phyloP scores from a whole-genome alignment of 2,329 filamentous ascomycete species.

The Cladophialophora immunda region DNA sequence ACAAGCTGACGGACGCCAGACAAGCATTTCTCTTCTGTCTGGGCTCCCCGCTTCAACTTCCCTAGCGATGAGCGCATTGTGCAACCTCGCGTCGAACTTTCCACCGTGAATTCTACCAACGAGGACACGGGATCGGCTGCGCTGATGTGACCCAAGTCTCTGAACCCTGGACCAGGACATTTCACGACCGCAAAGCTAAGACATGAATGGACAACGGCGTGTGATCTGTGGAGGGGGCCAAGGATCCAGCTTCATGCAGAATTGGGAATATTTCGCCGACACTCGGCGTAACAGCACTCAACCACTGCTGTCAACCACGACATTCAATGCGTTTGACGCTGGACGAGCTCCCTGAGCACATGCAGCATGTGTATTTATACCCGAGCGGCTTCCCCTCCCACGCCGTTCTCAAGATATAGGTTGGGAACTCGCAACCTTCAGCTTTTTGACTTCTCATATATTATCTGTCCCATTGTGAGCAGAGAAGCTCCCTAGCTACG shows the following conservation, averaged over 20 bases:
- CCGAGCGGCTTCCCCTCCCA: neutral
- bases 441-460: neutral
- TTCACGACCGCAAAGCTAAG: neutral
- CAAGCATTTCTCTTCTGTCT: neutral
- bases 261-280: constrained; percentile 7
- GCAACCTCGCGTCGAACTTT: neutral
- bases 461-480: neutral
- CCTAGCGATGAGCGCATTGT: neutral
- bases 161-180: neutral
- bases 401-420: neutral
- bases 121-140: neutral
- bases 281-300: neutral
- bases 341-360: neutral
- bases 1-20: neutral
- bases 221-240: neutral
- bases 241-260: neutral
- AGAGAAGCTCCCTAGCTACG: neutral
- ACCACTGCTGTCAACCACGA: neutral
- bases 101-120: neutral
- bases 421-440: neutral
- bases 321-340: neutral
- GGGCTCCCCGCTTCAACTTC: neutral
- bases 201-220: neutral
- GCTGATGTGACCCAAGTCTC: neutral
- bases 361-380: neutral